phyloP scores from a whole-genome alignment of 2,329 filamentous ascomycete species.

The Botryotinia narcissicola region DNA sequence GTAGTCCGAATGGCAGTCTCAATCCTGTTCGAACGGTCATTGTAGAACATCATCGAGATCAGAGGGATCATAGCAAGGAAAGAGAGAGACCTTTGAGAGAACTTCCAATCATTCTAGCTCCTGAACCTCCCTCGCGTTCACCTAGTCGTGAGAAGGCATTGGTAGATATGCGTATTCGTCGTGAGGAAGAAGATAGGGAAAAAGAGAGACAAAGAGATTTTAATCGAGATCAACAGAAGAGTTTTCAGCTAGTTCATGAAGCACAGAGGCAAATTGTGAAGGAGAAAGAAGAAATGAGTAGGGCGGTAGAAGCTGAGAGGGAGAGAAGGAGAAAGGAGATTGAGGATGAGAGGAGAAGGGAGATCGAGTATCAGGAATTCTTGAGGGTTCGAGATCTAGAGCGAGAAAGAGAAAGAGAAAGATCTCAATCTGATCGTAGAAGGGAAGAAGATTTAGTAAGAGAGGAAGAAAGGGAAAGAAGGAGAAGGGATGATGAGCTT shows the following conservation, averaged over 20 bases:
- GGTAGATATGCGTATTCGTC: constrained; percentile 7
- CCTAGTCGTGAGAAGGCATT: constrained; percentile 8
- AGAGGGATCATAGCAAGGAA: constrained; percentile 13
- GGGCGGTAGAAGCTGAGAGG: constrained; percentile 5
- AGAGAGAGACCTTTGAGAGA: not conserved
- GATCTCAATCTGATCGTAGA: not conserved
- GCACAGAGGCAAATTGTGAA: not conserved
- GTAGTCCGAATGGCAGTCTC: constrained; percentile 28
- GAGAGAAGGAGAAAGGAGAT: constrained; percentile 4
- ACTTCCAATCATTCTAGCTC: constrained; percentile 8
- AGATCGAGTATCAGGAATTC: not conserved
- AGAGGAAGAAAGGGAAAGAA: constrained; percentile 1
- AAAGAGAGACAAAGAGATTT: not conserved
- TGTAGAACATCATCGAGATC: constrained; percentile 5
- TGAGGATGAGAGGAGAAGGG: constrained; percentile 1
- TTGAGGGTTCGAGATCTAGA: not conserved
- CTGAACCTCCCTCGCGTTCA: constrained; percentile 5
- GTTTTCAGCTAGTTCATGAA: constrained; percentile 1
- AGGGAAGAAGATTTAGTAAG: not conserved
- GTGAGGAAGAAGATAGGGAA: constrained; percentile 14
- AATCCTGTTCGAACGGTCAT: constrained; percentile 21
- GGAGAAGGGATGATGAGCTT: not conserved
- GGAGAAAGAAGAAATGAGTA: not conserved
- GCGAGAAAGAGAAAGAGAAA: constrained; percentile 7
- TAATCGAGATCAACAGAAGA: not conserved